Evolutionary conservation across 768 basidiomycete species (phyloP), one percentile per base, ranked within the genome.

Genomic region (Cyathus striatus): DNA sequence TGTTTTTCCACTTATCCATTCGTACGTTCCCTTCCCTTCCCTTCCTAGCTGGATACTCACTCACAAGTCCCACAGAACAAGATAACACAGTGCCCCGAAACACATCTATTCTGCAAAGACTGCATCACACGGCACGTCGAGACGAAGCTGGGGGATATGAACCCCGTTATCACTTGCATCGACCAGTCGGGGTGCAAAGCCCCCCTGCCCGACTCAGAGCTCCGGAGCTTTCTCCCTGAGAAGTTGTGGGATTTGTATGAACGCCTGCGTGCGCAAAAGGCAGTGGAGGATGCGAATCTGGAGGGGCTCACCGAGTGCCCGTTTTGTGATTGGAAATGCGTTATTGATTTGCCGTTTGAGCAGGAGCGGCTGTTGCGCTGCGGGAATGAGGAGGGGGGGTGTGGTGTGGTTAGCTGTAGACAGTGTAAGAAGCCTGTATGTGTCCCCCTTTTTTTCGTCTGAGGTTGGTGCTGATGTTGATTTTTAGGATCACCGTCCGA

Each of bases 271-370:
- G 86, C 88, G 56, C 77, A 76, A 26, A 85, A 87, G 57, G 88
- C 91, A 50, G 78, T 95, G 23, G 80, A 85, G 44, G 78, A 74
- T 0, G 92, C 92, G 14, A 79, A 73, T 2, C 56, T 96, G 25
- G 88, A 89, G 36, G 81, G 80, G 4, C 68, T 95, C 10, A 91
- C 93, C 59, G 86, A 86, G 52, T 96, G 93, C 58, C 93, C 93
- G 3, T 89, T 84, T 50, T 96, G 93, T 63, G 89, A 91, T 33
- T 96, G 78, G 66, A 86, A 81, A 45, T 82, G 81, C 50, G 78
- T 87, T n/a, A 81, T 90, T 41, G 87, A 87, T 41, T 75, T 49
- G 10, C 49, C 49, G 14, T 63, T 57, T 27, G 61, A 82, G 42
- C 65, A 76, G 39, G 86, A 89, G 56, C 83, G 76, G 57, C 61